Evolutionary conservation across 2,329 filamentous ascomycete genomes (phyloP), one percentile per base, ranked within the genome.

Genomic region (Fusarium staphyleae): DNA sequence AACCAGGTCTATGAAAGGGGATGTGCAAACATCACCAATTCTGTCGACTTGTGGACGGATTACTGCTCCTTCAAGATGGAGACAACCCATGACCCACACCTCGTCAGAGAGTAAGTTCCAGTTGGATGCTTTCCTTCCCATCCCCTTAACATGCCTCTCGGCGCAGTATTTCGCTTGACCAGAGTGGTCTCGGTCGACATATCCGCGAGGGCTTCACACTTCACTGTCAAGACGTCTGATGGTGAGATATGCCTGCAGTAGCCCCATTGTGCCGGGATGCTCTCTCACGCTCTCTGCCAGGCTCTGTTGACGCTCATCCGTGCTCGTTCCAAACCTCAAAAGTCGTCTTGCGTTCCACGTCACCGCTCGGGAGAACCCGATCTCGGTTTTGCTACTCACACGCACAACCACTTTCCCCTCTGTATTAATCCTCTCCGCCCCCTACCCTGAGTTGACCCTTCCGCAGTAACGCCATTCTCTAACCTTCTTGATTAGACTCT

Each of bases 91-190:
- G 92, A 96, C 72, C 85, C 91, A 69, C 90, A 96, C 73, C 84
- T 96, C 76, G 96, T 97, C 79, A 88, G 95, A 96, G 95, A 98
- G 95, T 99, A 96, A 98, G 95, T 98, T 84, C 79, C 77, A 59
- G 62, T 57, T 66, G 72, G 75, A 77, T 78, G 80, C 81, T 87
- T 87, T 87, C 81, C 81, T 87, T 81, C 81, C 81, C 81, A 86
- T 81, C 81, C 86, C 82, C 82, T 79, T 84, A 81, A 87, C 84
- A 78, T 77, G 77, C 77, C 73, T 69, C 70, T 71, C 72, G 73
- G 73, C 75, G 75, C 75, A 75, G 73, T 74, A 71, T 74, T 69
- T 69, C 72, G 69, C 69, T 70, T 68, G 66, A 69, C 66, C 70
- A 67, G 70, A 73, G 72, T 74, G 71, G 75, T 74, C 70, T 75